phyloP scores from a whole-genome alignment of 345 rosid genomes.

The Salix koriyanagi region DNA sequence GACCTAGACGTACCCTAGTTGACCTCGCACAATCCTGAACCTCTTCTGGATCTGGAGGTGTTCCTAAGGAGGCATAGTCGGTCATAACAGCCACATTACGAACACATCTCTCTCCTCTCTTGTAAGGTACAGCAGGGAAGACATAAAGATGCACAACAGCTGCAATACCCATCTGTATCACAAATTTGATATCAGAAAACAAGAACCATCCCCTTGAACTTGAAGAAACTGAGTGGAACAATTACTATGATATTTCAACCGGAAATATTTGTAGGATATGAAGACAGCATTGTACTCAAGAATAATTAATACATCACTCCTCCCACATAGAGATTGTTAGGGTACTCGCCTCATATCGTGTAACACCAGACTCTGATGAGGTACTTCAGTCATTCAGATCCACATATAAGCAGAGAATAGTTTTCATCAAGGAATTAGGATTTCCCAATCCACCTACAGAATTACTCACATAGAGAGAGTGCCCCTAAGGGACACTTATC shows the following conservation, averaged over 20 bases:
- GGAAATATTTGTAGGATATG: neutral
- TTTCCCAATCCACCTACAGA: neutral
- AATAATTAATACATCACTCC: neutral
- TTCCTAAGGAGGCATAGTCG: conserved; percentile 82
- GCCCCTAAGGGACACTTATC: neutral
- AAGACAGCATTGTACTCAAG: neutral
- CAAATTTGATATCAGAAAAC: conserved; percentile 17
- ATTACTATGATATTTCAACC: neutral
- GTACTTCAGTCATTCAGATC: neutral
- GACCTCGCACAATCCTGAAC: conserved; percentile 78
- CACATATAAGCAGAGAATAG: neutral
- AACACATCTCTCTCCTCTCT: conserved; percentile 99
- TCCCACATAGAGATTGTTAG: neutral
- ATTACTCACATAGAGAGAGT: neutral
- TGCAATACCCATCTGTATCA: conserved; percentile 87
- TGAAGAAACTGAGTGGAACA: neutral
- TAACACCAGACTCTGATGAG: neutral
- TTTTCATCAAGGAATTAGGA: neutral
- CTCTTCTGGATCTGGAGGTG: conserved; percentile 91
- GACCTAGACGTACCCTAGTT: conserved; percentile 53
- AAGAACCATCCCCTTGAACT: neutral
- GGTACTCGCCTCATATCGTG: neutral
- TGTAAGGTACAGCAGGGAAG: conserved; percentile 88
- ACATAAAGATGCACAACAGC: conserved; percentile 92
- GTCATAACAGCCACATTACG: conserved; percentile 94